These are phyloP conservation scores for Schizonepeta tenuifolia DNA, from an alignment of 257 asterid species.

Conservation along the genomic window DNA sequence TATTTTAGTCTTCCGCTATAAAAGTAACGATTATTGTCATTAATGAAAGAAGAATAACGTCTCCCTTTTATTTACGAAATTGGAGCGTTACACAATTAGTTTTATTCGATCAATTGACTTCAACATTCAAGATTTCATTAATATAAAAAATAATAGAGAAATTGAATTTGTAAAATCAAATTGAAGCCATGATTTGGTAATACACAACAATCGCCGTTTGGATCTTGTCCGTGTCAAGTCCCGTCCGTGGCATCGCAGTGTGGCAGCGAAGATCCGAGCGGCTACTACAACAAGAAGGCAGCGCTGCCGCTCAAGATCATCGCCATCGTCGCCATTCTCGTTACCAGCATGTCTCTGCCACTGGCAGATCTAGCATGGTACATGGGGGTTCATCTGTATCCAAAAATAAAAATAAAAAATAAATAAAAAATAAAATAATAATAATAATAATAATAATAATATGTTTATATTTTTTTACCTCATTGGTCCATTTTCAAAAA, in stretches of 20 bases:
- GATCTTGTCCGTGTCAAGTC: conserved; percentile 28
- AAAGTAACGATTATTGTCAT: too few relatives aligned
- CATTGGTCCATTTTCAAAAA: too few relatives aligned
- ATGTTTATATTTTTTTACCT: too few relatives aligned
- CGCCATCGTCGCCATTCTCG: conserved; percentile 49
- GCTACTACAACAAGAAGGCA: conserved; percentile 48
- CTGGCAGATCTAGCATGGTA: too few relatives aligned
- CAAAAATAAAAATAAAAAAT: too few relatives aligned
- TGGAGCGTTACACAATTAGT: too few relatives aligned
- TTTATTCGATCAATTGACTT: background rate
- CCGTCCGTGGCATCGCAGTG: conserved; percentile 46
- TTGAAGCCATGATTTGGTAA: conserved; percentile 15
- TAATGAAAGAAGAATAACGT: too few relatives aligned
- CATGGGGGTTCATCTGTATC: too few relatives aligned
- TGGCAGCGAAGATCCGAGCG: conserved; percentile 23
- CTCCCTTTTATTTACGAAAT: too few relatives aligned
- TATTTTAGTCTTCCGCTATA: too few relatives aligned
- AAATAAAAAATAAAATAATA: too few relatives aligned
- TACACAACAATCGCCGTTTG: background rate
- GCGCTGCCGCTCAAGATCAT: conserved; percentile 60
- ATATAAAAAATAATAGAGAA: background rate
- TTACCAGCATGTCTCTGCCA: conserved; percentile 52
- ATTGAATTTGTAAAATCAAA: background rate
- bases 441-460: too few relatives aligned
- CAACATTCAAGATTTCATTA: background rate